phyloP scores from a whole-genome alignment of 345 rosid species.

The Mercurialis annua region DNA sequence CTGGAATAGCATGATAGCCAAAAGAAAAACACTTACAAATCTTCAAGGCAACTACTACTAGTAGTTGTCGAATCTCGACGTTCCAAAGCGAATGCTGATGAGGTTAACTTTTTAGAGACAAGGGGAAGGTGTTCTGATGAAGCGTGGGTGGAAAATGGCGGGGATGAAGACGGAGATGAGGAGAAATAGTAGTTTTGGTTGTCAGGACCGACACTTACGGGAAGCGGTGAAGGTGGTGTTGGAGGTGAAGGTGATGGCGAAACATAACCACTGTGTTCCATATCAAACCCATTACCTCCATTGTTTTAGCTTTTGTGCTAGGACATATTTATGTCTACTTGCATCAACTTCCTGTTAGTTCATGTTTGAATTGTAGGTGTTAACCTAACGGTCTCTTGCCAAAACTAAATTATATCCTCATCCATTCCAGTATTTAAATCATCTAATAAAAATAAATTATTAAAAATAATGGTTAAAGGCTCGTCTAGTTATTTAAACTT shows the following conservation, averaged over 20 bases:
- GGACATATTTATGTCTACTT: too few species aligned
- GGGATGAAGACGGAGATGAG: constrained; percentile 42
- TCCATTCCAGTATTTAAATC: too few species aligned
- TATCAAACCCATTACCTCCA: neutral
- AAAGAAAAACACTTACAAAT: constrained; percentile 37
- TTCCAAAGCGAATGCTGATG: constrained; percentile 42
- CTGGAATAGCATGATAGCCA: neutral
- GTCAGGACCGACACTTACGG: constrained; percentile 51
- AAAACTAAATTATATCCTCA: too few species aligned
- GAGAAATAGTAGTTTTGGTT: constrained; percentile 38
- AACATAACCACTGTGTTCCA: neutral
- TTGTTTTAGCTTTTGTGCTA: neutral
- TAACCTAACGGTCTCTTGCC: constrained; percentile 23
- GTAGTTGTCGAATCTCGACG: constrained; percentile 9
- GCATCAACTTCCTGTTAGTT: constrained; percentile 8
- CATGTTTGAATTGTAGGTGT: constrained; percentile 24
- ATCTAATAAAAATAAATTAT: too few species aligned
- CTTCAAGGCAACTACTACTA: constrained; percentile 38
- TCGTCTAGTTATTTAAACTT: too few species aligned
- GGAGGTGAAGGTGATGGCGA: constrained; percentile 49
- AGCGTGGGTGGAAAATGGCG: constrained; percentile 40
- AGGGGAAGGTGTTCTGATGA: constrained; percentile 44
- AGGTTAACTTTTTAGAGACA: constrained; percentile 22
- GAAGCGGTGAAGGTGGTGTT: constrained; percentile 62
- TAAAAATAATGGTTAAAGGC: too few species aligned